Conservation (phyloP, 192 early-diverging fungal species). For the Linderina pennispora region DNA sequence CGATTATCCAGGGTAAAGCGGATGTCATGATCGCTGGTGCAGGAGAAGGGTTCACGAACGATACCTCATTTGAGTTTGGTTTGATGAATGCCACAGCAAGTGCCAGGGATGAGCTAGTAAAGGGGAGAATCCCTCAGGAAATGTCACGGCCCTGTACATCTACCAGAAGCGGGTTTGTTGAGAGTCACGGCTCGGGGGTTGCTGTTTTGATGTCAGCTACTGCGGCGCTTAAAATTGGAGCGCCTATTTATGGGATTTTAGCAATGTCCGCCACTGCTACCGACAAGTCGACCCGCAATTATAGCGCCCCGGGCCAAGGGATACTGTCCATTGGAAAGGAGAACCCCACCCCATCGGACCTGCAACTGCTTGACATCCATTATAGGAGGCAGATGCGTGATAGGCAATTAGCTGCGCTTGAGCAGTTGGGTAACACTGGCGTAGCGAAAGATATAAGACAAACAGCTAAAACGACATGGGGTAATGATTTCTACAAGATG, state of each 20-base stretch:
- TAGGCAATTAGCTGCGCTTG: slow-evolving; percentile 1
- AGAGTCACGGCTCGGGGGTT: slow-evolving; percentile 79
- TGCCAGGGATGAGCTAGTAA: slow-evolving; percentile 70
- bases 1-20: slow-evolving; percentile 75
- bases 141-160: slow-evolving; percentile 83
- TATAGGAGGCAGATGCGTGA: slow-evolving; percentile 72
- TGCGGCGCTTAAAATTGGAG: slow-evolving; percentile 80
- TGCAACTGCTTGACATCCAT: slow-evolving; percentile 70
- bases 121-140: slow-evolving; percentile 76
- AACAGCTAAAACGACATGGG: slow-evolving; percentile 43
- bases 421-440: too few species aligned
- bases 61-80: slow-evolving; percentile 82
- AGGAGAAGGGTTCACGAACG: slow-evolving; percentile 82
- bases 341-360: slow-evolving; percentile 46
- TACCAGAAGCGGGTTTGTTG: slow-evolving; percentile 87
- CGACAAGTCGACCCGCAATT: slow-evolving; percentile 83
- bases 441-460: background rate
- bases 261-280: slow-evolving; percentile 78
- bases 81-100: slow-evolving; percentile 94
- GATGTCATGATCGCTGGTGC: slow-evolving; percentile 83
- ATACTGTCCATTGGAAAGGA: slow-evolving; percentile 84
- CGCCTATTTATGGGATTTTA: slow-evolving; percentile 80
- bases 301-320: slow-evolving; percentile 85
- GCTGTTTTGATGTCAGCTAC: slow-evolving; percentile 78
- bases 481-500: slow-evolving; percentile 70